Evolutionary conservation across 495 filamentous ascomycete genomes (phyloP).

Genomic region (Penicillium robsamsonii): DNA sequence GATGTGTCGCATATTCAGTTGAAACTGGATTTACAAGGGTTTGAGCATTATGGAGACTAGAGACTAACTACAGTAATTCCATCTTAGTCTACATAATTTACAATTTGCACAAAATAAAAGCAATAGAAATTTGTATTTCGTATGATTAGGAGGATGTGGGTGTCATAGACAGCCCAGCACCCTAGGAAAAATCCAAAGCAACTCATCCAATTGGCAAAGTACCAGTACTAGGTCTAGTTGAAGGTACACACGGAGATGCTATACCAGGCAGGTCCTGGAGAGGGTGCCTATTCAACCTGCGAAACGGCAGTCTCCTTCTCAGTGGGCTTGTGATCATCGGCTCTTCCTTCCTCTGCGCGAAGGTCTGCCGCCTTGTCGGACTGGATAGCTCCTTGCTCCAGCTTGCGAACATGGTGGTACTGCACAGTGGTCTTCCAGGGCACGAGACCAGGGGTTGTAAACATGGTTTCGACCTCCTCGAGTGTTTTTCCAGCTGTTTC

Average conservation of each 20-base stretch:
- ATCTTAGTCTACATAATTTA: too few species aligned
- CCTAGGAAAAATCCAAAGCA: neutral
- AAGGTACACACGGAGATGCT: neutral
- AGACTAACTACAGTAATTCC: too few species aligned
- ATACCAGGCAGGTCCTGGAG: neutral
- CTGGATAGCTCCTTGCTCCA: slow-evolving; percentile 32
- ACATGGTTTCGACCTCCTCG: slow-evolving; percentile 71
- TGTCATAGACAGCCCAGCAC: neutral
- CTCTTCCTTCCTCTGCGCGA: slow-evolving; percentile 15
- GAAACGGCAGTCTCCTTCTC: slow-evolving; percentile 12
- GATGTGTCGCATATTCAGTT: too few species aligned
- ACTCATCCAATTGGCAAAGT: neutral
- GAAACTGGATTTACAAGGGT: too few species aligned
- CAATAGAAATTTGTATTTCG: too few species aligned
- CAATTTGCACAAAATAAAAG: too few species aligned
- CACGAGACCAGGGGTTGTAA: slow-evolving; percentile 59
- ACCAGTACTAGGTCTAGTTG: neutral
- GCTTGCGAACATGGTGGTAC: slow-evolving; percentile 28
- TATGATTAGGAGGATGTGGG: too few species aligned
- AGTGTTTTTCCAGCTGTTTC: slow-evolving; percentile 81
- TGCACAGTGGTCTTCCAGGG: slow-evolving; percentile 64
- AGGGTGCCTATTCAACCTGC: neutral
- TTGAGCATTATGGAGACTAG: too few species aligned
- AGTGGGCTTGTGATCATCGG: neutral
- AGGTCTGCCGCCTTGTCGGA: slow-evolving; percentile 28